Evolutionary conservation across 1,284 basidiomycete genomes (phyloP).

Genomic region (Heterobasidion occidentale): DNA sequence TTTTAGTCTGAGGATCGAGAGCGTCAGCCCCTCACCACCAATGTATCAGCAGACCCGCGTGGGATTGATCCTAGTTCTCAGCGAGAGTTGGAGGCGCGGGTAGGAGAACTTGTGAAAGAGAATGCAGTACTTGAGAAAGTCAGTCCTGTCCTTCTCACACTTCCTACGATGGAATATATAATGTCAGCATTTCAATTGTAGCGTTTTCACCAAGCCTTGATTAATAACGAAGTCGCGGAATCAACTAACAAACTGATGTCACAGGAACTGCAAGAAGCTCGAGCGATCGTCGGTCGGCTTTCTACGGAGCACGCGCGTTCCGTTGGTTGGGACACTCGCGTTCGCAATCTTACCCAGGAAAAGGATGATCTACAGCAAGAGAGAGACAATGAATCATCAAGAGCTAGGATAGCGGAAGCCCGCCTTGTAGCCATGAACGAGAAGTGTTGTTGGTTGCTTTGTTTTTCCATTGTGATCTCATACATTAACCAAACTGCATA

Average conservation of each 20-base stretch:
- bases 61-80: conserved; percentile 7
- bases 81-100: conserved; percentile 9
- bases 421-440: conserved; percentile 56
- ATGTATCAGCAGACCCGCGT: neutral
- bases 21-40: neutral
- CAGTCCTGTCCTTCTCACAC: conserved; percentile 4
- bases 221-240: conserved; percentile 81
- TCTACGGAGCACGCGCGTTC: conserved; percentile 63
- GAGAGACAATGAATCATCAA: conserved; percentile 64
- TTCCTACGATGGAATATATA: neutral
- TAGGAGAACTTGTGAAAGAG: conserved; percentile 35
- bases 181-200: conserved; percentile 20
- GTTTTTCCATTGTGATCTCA: neutral
- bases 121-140: conserved; percentile 67
- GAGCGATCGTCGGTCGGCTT: conserved; percentile 59
- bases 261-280: conserved; percentile 75
- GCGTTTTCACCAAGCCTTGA: conserved; percentile 74
- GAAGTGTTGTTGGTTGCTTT: conserved; percentile 34
- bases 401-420: conserved; percentile 64
- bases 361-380: conserved; percentile 85
- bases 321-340: conserved; percentile 59
- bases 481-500: neutral
- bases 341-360: conserved; percentile 59
- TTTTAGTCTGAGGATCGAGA: neutral
- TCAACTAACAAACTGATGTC: conserved; percentile 69